Base-by-base conservation (phyloP, 1,284 basidiomycete species). In the Fomitopsis betulina region DNA sequence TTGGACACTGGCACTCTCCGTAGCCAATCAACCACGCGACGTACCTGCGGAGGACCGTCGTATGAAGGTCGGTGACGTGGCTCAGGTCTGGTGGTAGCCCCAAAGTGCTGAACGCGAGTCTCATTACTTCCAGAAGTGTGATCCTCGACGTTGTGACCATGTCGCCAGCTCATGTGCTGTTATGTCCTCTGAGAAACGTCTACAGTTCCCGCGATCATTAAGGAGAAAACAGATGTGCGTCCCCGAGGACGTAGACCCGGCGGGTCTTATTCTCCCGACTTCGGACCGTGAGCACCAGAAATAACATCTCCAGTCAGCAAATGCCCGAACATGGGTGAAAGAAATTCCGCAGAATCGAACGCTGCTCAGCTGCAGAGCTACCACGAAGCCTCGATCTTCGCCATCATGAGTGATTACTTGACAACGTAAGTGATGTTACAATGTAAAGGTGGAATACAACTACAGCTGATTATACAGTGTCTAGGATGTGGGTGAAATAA, bases 401-500 rank as follows among this genome's bases (percentile, higher is more conserved):
- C 8, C 49, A 43, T 37, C 25, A 27, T 13, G 32, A 23, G 33
- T 33, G 25, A 21, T 35, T 15, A 25, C 17, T 19, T 35, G 32
- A 51, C 30, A 17, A 37, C 17, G 33, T 51, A 51, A 32, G 49
- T 51, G 17, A 51, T 15, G 45, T 27, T 51, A 21, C 32, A 35
- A 33, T 17, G 32, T 51, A 35, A 51, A 23, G n/a, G 49, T 5
- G 17, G 17, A 23, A 23, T 51, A 51, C 30, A 35, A 51, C 49
- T 51, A 51, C 49, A 51, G 32, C 32, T 51, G 49, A 51, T 51
- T 51, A 51, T 51, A 51, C 49, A 51, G 33, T 21, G 32, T 35
- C 25, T 51, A 51, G 49, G 32, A 5, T 51, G 49, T 51, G 49
- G 3, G 32, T 33, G 32, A n/a, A 37, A 51, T 51, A 51, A 51